Percentiles rank a stretch among this genome's conserved stretches.
These are phyloP conservation scores for Diversispora eburnea DNA, from an alignment of 192 early-diverging fungal species.

Conservation along the genomic window DNA sequence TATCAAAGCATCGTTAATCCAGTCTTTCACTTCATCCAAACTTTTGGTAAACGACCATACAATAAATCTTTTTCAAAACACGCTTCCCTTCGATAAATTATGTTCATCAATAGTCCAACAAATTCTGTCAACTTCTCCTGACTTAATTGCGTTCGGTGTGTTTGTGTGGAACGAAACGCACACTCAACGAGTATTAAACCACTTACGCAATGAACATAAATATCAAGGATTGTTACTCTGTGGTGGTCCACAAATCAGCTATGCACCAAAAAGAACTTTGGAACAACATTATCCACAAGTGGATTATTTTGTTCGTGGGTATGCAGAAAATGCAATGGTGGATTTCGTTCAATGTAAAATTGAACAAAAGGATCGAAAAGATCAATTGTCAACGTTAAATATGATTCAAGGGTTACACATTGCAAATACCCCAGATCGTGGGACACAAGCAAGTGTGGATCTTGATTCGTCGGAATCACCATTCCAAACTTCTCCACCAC, in stretches of 20 bases:
- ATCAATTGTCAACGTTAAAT: too few species aligned
- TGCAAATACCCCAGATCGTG: background rate
- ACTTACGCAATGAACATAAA: background rate
- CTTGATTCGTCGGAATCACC: background rate
- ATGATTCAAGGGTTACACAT: background rate
- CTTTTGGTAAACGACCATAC: background rate
- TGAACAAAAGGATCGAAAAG: too few species aligned
- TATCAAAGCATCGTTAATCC: slow-evolving; percentile 20
- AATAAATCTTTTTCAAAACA: background rate
- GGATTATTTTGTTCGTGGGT: slow-evolving; percentile 27
- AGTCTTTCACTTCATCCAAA: slow-evolving; percentile 6
- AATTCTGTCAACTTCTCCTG: background rate
- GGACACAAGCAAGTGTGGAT: background rate
- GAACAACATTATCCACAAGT: slow-evolving; percentile 20
- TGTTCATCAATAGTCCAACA: background rate
- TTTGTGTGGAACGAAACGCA: slow-evolving; percentile 30
- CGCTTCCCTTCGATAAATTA: background rate
- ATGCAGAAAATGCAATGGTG: slow-evolving; percentile 20
- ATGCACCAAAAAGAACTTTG: background rate
- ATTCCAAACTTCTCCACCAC: background rate
- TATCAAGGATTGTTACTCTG: background rate
- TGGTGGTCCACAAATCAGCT: background rate
- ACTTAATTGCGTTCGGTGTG: slow-evolving; percentile 19
- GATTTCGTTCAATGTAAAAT: slow-evolving; percentile 7
- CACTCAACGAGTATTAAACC: slow-evolving; percentile 18